These are phyloP conservation scores for Angomonas ambiguus DNA, from an alignment of 208 protist species.

Conservation along the genomic window DNA sequence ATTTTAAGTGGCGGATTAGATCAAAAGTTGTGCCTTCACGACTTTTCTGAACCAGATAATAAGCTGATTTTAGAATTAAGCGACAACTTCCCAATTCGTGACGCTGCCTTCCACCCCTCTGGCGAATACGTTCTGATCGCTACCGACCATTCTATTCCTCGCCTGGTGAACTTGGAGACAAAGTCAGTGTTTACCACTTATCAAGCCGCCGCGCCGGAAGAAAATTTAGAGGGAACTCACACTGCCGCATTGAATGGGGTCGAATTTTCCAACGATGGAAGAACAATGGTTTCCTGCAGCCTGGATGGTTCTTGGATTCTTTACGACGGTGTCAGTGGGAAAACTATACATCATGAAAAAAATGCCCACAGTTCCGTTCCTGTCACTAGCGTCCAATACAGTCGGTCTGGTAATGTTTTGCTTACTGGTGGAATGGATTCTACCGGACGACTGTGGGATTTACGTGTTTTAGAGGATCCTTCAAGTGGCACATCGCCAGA, in stretches of 20 bases:
- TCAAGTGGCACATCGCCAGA: conserved; percentile 23
- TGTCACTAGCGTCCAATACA: conserved; percentile 79
- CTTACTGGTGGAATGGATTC: conserved; percentile 85
- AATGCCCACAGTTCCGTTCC: conserved; percentile 69
- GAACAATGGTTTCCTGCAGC: conserved; percentile 54
- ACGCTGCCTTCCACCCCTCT: conserved; percentile 67
- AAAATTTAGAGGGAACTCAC: conserved; percentile 19
- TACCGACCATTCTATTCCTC: conserved; percentile 64
- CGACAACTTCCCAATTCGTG: conserved; percentile 69
- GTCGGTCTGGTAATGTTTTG: conserved; percentile 69
- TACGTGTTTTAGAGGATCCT: conserved; percentile 30
- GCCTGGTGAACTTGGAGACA: conserved; percentile 66
- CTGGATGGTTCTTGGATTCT: conserved; percentile 72
- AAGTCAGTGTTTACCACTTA: conserved; percentile 40
- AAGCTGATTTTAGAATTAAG: conserved; percentile 53
- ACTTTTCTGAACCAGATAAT: conserved; percentile 60
- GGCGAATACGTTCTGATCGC: conserved; percentile 76
- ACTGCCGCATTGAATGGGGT: conserved; percentile 62
- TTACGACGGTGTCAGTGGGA: conserved; percentile 74
- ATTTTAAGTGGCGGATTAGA: conserved; percentile 65
- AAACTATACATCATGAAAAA: conserved; percentile 41
- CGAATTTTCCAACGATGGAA: conserved; percentile 49
- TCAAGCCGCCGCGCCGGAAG: neutral
- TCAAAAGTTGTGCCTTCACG: conserved; percentile 54
- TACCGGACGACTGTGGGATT: conserved; percentile 74